Evolutionary conservation across 169 alveolate species (phyloP).

Genomic region (Plasmodium berghei): DNA sequence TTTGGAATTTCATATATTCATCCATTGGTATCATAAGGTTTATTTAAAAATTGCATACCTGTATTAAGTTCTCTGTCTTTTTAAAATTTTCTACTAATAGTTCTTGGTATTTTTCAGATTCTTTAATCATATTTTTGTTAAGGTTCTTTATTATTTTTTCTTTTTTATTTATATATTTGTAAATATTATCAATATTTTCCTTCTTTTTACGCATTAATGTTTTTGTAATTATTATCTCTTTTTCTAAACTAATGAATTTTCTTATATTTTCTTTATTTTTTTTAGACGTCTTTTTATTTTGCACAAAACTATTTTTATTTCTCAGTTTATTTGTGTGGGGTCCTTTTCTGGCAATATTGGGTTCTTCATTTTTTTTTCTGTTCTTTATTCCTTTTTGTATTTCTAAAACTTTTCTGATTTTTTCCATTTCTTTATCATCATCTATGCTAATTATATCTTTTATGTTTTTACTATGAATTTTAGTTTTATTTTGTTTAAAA

Average conservation of each 20-base stretch:
- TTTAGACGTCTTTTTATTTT: not conserved
- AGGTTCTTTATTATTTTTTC: slow-evolving; percentile 41
- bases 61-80: slow-evolving; percentile 59
- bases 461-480: slow-evolving; percentile 11
- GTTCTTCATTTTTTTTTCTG: not conserved
- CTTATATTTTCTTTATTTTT: slow-evolving; percentile 50
- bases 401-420: slow-evolving; percentile 18
- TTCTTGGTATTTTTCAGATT: slow-evolving; percentile 24
- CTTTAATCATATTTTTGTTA: slow-evolving; percentile 39
- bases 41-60: slow-evolving; percentile 11
- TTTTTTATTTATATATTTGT: slow-evolving; percentile 35
- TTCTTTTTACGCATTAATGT: slow-evolving; percentile 60
- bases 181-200: slow-evolving; percentile 31
- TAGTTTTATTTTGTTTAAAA: not conserved
- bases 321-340: not conserved
- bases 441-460: slow-evolving; percentile 17
- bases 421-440: slow-evolving; percentile 37
- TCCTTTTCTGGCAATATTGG: not conserved
- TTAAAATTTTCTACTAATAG: slow-evolving; percentile 33
- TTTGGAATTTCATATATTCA: too few relatives aligned
- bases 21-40: too few relatives aligned
- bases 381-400: slow-evolving; percentile 9
- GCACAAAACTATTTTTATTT: not conserved
- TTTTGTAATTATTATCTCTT: slow-evolving; percentile 47
- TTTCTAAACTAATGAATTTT: slow-evolving; percentile 54